These are phyloP conservation scores for Erythrobasidium yunnanense DNA, from an alignment of 768 basidiomycete genomes.

Conservation along the genomic window DNA sequence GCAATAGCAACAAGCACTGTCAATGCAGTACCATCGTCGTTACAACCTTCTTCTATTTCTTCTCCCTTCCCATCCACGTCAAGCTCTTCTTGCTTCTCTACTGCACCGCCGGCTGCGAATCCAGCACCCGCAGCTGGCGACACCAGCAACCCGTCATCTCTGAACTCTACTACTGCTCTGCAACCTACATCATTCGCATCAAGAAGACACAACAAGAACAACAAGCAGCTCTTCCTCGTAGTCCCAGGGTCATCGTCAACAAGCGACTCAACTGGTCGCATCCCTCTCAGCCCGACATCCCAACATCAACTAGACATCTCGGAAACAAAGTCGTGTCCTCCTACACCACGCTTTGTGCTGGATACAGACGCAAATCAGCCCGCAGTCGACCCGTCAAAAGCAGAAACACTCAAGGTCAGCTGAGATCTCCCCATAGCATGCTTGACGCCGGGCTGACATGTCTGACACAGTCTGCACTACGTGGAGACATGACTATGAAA, in stretches of 20 bases:
- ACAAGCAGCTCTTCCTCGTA: slow-evolving; percentile 37
- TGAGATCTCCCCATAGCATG: neutral
- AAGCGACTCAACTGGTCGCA: slow-evolving; percentile 5
- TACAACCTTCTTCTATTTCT: neutral
- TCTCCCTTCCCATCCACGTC: slow-evolving; percentile 1
- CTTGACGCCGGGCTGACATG: neutral
- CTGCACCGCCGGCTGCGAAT: neutral
- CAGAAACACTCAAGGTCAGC: slow-evolving; percentile 9
- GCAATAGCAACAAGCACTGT: too few species aligned
- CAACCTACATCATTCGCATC: neutral
- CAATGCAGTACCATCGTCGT: neutral
- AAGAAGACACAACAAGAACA: slow-evolving; percentile 29
- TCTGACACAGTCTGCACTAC: slow-evolving; percentile 13
- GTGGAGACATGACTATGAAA: slow-evolving; percentile 34
- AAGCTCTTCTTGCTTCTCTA: neutral
- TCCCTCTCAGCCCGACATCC: neutral
- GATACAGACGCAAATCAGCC: slow-evolving; percentile 30
- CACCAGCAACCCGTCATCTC: neutral
- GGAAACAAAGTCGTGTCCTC: slow-evolving; percentile 36
- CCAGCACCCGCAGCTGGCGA: neutral
- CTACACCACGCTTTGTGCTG: slow-evolving; percentile 31
- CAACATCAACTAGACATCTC: neutral
- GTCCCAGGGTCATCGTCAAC: slow-evolving; percentile 33
- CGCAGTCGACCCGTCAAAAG: neutral
- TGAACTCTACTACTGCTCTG: too few species aligned